Base-by-base conservation (phyloP, 106 monocot species). In the Allium sativum region DNA sequence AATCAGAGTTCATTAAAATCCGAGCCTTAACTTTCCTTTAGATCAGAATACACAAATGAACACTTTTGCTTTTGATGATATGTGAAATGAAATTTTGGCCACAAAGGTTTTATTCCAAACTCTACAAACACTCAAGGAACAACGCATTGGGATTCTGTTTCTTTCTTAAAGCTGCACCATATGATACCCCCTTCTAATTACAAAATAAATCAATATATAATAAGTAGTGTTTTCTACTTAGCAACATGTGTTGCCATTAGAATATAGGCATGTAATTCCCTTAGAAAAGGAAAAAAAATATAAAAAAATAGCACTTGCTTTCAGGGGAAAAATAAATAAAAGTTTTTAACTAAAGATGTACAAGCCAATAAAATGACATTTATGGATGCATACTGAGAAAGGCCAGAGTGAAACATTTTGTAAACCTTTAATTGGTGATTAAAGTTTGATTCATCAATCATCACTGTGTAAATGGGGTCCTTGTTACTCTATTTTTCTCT, bases 161-260 rank as follows among this genome's bases (percentile, higher is more conserved):
- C 58, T 58, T 58, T 58, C 22, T 42, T 60, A 21, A 17, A 61
- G 45, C 61, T 48, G 16, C 47, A 10, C 62, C 47, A 46, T 62
- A 15, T 13, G 9, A 9, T 46, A 43, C 4, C 62, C 74, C 74
- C 61, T 45, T 20, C 63, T 68, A 41, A 74, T 68, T 17, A 61
- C 68, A 46, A 50, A 56, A 40, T 68, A 62, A 45, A 67, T 68
- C 41, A 68, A 74, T 56, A 56, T 74, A 44, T 68, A 74, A 31
- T 62, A 58, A 2, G 74, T 68, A 8, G 68, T 46, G 42, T 0
- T 74, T 68, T 2, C 74, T 68, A 15, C 68, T 62, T 20, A 68
- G 59, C 31, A 31, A 4, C 31, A 31, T 31, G 31, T 2, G 31
- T 31, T 31, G 31, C 1, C 31, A 3, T 1, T 31, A 31, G 31